Conservation (phyloP, 1,284 basidiomycete species). For the Trichosporon coremiiforme region DNA sequence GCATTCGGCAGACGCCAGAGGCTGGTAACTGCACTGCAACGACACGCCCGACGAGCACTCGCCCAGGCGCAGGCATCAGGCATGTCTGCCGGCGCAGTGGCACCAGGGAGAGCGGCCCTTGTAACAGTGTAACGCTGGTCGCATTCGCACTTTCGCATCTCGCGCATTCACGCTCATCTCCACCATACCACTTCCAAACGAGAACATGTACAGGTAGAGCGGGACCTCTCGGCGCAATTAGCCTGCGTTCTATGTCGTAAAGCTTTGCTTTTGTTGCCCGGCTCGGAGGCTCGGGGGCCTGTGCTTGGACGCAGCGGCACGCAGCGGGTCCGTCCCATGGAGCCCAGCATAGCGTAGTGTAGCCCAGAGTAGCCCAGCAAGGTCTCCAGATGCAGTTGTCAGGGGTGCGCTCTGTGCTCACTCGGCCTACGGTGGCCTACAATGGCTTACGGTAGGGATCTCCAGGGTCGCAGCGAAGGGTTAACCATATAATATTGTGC, state of each 20-base stretch:
- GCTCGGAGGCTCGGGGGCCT: background rate
- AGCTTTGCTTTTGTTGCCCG: background rate
- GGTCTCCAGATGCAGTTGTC: background rate
- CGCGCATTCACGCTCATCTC: too few relatives aligned
- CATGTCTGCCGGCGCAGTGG: background rate
- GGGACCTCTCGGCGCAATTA: constrained; percentile 4
- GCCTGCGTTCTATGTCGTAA: constrained; percentile 9
- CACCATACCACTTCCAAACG: too few relatives aligned
- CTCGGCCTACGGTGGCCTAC: background rate
- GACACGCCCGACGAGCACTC: background rate
- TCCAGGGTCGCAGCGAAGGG: background rate
- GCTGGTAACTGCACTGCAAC: background rate
- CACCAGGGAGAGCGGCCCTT: background rate
- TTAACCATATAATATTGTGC: constrained; percentile 16
- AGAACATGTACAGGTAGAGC: background rate
- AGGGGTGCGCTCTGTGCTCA: background rate
- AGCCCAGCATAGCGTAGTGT: too few relatives aligned
- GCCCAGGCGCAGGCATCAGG: background rate
- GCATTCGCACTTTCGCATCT: too few relatives aligned
- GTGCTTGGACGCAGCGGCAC: background rate
- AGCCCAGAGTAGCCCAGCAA: background rate
- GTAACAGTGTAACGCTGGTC: background rate
- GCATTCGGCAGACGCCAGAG: background rate
- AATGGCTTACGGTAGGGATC: too few relatives aligned
- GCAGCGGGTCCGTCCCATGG: background rate